phyloP scores from a whole-genome alignment of 495 filamentous ascomycete species.

The Annulohypoxylon bovei region DNA sequence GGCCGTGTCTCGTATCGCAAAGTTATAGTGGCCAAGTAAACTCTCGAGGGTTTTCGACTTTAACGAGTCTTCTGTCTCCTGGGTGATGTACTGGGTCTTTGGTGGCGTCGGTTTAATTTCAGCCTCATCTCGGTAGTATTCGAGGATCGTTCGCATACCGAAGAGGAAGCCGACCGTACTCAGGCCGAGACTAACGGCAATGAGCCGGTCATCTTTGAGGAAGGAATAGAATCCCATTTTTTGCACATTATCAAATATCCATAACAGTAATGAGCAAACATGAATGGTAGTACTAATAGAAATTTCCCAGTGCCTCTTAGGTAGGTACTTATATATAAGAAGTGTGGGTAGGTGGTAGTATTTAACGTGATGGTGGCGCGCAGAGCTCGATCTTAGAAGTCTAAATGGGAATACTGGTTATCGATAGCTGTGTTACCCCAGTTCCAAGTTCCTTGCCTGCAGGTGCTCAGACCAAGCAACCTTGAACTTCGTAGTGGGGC shows the following conservation, averaged over 20 bases:
- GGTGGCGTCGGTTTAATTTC: constrained; percentile 58
- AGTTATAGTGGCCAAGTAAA: constrained; percentile 63
- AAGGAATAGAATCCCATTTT: constrained; percentile 51
- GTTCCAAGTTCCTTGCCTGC: background rate
- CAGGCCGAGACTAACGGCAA: constrained; percentile 53
- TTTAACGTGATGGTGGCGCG: background rate
- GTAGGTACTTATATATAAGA: background rate
- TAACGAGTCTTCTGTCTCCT: constrained; percentile 67
- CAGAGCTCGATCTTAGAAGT: background rate
- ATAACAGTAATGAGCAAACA: constrained; percentile 8
- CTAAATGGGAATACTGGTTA: background rate
- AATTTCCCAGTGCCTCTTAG: background rate
- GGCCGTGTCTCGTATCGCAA: constrained; percentile 61
- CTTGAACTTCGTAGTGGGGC: constrained; percentile 4
- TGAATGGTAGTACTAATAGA: background rate
- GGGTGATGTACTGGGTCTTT: constrained; percentile 68
- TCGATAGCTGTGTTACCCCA: background rate
- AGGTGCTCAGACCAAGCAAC: background rate
- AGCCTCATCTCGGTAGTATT: constrained; percentile 58
- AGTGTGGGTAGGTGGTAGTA: background rate
- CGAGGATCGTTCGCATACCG: constrained; percentile 52
- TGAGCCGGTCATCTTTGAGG: constrained; percentile 54
- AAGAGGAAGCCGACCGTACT: constrained; percentile 49
- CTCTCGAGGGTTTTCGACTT: constrained; percentile 59
- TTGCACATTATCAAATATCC: constrained; percentile 15